Percentiles rank a stretch among this genome's conserved stretches.
Conservation (phyloP, 2,329 filamentous ascomycete genomes). For the Trichothecium sympodiale region DNA sequence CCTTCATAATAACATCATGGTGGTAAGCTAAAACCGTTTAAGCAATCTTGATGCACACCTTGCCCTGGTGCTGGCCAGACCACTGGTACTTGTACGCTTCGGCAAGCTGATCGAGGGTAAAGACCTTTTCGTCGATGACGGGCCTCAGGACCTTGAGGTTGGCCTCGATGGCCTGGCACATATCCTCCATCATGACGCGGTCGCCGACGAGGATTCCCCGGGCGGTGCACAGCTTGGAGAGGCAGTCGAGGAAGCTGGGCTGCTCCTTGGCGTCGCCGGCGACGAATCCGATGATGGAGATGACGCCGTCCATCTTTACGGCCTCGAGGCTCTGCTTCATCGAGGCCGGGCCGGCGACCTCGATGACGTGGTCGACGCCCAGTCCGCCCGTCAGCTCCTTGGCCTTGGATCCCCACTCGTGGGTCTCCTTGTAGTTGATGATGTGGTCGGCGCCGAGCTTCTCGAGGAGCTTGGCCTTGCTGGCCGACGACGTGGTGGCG, state of each 20-base stretch:
- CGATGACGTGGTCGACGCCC: constrained; percentile 36
- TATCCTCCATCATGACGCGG: constrained; percentile 37
- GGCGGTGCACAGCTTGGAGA: constrained; percentile 24
- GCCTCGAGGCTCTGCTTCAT: constrained; percentile 32
- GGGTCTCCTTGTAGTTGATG: constrained; percentile 36
- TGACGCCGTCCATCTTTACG: constrained; percentile 33
- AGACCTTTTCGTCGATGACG: constrained; percentile 33
- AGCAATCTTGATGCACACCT: constrained; percentile 22
- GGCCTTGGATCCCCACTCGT: constrained; percentile 33
- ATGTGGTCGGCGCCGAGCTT: constrained; percentile 37
- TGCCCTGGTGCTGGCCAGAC: constrained; percentile 26
- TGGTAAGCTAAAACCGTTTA: neutral
- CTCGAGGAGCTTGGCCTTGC: constrained; percentile 31
- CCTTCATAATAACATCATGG: neutral
- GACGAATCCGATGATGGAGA: constrained; percentile 28
- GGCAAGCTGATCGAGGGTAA: constrained; percentile 31
- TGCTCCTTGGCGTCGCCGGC: constrained; percentile 14
- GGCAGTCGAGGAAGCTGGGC: constrained; percentile 21
- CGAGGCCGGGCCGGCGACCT: constrained; percentile 33
- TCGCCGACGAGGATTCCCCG: constrained; percentile 36
- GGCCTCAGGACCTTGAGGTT: constrained; percentile 30
- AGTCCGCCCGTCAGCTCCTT: constrained; percentile 28
- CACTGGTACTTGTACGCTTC: constrained; percentile 31
- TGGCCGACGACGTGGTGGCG: constrained; percentile 33
- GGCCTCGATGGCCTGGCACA: constrained; percentile 37